phyloP scores from a whole-genome alignment of 208 protist species.

The Acanthamoeba healyi region DNA sequence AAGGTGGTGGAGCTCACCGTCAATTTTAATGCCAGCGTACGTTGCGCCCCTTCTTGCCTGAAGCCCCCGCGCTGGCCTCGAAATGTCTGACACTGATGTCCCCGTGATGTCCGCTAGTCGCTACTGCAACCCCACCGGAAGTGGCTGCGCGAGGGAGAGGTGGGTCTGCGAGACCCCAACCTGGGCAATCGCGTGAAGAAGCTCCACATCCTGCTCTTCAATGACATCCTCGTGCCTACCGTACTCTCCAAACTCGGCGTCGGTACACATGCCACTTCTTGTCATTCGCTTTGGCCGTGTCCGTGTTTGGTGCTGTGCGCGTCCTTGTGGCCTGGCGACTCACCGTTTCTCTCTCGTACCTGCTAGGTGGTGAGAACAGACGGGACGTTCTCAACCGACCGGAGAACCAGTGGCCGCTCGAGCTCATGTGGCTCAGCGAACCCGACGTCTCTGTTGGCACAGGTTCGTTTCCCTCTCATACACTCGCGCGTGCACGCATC shows the following conservation, averaged over 20 bases:
- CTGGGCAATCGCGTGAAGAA: constrained; percentile 49
- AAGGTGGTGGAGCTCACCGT: constrained; percentile 59
- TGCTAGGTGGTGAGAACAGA: neutral
- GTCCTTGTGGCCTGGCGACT: no score
- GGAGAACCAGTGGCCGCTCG: constrained; percentile 63
- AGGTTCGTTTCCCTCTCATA: neutral
- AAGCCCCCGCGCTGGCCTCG: no score
- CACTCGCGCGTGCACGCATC: neutral
- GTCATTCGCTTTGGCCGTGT: neutral
- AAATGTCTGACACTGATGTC: no score
- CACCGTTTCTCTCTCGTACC: no score
- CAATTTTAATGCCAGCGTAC: constrained; percentile 40
- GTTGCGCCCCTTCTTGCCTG: neutral
- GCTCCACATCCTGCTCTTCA: constrained; percentile 64
- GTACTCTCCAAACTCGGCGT: constrained; percentile 43
- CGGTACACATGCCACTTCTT: neutral
- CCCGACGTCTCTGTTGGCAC: constrained; percentile 4
- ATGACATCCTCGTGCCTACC: constrained; percentile 45
- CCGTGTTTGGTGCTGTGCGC: neutral
- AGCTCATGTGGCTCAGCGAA: constrained; percentile 52
- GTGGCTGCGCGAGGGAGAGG: constrained; percentile 52
- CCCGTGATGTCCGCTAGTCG: neutral
- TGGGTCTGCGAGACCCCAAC: constrained; percentile 4
- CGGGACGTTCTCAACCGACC: neutral
- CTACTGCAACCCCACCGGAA: constrained; percentile 30